phyloP scores from a whole-genome alignment of 768 basidiomycete species.

The Hygrocybe punicea region DNA sequence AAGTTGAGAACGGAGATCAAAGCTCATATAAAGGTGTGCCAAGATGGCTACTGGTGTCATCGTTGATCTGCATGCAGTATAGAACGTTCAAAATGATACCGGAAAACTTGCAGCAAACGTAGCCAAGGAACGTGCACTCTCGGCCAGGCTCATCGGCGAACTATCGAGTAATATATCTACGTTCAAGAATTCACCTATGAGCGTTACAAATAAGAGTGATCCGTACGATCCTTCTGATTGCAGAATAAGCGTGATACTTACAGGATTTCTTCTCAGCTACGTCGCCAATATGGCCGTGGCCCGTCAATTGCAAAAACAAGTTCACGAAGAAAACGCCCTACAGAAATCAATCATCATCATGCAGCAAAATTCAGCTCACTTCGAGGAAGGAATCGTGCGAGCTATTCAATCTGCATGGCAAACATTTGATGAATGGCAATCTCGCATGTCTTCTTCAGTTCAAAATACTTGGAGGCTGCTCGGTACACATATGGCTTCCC shows the following conservation, averaged over 20 bases:
- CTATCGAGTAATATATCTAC: slow-evolving; percentile 80
- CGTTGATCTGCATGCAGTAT: neutral
- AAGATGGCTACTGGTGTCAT: no score
- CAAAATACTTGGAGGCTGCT: slow-evolving; percentile 74
- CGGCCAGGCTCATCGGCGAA: slow-evolving; percentile 80
- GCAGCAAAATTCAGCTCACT: slow-evolving; percentile 95
- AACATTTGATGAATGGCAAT: slow-evolving; percentile 92
- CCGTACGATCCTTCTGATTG: slow-evolving; percentile 50
- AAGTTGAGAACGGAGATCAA: slow-evolving; percentile 95
- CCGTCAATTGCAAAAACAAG: slow-evolving; percentile 84
- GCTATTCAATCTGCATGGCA: slow-evolving; percentile 96
- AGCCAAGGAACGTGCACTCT: slow-evolving; percentile 89
- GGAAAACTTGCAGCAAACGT: slow-evolving; percentile 88
- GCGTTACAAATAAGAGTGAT: slow-evolving; percentile 72
- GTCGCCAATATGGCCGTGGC: slow-evolving; percentile 68
- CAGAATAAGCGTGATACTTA: neutral
- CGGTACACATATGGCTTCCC: slow-evolving; percentile 67
- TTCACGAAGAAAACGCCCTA: slow-evolving; percentile 95
- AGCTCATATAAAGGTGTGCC: slow-evolving; percentile 85
- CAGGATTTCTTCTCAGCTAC: slow-evolving; percentile 40
- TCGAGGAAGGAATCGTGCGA: slow-evolving; percentile 94
- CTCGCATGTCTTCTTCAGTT: slow-evolving; percentile 69
- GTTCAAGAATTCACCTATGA: slow-evolving; percentile 93
- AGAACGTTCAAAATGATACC: slow-evolving; percentile 95
- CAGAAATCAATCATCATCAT: slow-evolving; percentile 98